Conservation (phyloP, 805 yeast species). For the Candida oleophila region DNA sequence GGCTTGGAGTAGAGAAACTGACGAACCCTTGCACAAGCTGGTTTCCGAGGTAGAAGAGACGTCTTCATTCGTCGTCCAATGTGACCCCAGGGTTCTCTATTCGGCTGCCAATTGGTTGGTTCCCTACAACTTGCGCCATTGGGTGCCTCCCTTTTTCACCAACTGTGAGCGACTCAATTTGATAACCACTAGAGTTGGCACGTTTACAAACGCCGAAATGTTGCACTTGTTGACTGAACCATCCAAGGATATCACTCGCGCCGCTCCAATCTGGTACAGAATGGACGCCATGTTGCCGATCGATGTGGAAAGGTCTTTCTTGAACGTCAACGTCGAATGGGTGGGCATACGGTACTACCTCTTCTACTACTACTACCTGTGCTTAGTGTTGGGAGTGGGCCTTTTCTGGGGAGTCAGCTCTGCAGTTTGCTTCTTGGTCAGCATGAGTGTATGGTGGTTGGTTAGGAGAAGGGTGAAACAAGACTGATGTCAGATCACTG, state of each 20-base stretch:
- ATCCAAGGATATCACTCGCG: neutral
- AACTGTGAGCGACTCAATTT: conserved; percentile 10
- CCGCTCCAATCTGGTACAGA: neutral
- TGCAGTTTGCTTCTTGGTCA: conserved; percentile 25
- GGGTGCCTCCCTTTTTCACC: conserved; percentile 35
- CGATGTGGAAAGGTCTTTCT: neutral
- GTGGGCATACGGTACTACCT: conserved; percentile 43
- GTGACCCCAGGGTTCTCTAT: conserved; percentile 31
- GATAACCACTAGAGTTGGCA: neutral
- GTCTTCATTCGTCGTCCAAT: conserved; percentile 19
- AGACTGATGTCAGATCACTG: no score
- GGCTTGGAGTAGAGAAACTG: neutral
- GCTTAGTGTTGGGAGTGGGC: conserved; percentile 34
- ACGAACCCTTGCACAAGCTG: neutral
- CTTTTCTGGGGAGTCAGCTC: conserved; percentile 38
- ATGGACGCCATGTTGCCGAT: neutral
- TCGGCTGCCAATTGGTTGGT: conserved; percentile 28
- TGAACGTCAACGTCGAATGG: conserved; percentile 32
- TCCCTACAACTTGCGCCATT: conserved; percentile 36
- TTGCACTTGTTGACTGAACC: neutral
- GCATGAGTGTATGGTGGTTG: conserved; percentile 19
- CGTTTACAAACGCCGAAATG: neutral
- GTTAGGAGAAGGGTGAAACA: neutral
- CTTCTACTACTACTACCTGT: conserved; percentile 30
- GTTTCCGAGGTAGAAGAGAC: neutral